Percentiles rank a stretch among this genome's conserved stretches.
phyloP scores from a whole-genome alignment of 768 basidiomycete genomes.

The Paxillus involutus region DNA sequence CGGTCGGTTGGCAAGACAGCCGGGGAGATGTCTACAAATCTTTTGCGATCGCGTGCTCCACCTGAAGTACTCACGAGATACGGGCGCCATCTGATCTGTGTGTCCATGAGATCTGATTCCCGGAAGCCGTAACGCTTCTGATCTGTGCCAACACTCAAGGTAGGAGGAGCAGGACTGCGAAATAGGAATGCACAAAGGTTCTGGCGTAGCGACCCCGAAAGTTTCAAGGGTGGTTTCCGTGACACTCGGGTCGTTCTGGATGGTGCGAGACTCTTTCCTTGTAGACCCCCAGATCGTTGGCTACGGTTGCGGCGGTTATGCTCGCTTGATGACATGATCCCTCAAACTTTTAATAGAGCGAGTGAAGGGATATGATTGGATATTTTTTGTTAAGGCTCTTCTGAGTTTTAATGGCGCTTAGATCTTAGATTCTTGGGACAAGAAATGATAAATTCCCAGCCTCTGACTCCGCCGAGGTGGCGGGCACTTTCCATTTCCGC shows the following conservation, averaged over 20 bases:
- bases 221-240: neutral
- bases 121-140: neutral
- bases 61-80: neutral
- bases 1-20: too few species aligned
- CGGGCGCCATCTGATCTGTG: neutral
- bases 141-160: neutral
- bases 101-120: neutral
- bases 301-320: neutral
- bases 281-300: conserved; percentile 9
- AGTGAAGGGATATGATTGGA: neutral
- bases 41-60: too few species aligned
- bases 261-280: conserved; percentile 1
- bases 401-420: conserved; percentile 15
- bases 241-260: conserved; percentile 11
- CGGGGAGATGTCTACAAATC: too few species aligned
- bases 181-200: neutral
- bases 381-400: neutral
- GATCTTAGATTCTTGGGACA: conserved; percentile 20
- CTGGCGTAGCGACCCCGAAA: conserved; percentile 3
- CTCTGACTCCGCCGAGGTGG: conserved; percentile 47
- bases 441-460: conserved; percentile 12
- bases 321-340: neutral
- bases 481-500: conserved; percentile 48
- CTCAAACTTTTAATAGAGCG: neutral
- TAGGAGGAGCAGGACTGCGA: neutral